Base-by-base conservation (phyloP, 176 grass and related monocot genomes). In the Stipa capillata region DNA sequence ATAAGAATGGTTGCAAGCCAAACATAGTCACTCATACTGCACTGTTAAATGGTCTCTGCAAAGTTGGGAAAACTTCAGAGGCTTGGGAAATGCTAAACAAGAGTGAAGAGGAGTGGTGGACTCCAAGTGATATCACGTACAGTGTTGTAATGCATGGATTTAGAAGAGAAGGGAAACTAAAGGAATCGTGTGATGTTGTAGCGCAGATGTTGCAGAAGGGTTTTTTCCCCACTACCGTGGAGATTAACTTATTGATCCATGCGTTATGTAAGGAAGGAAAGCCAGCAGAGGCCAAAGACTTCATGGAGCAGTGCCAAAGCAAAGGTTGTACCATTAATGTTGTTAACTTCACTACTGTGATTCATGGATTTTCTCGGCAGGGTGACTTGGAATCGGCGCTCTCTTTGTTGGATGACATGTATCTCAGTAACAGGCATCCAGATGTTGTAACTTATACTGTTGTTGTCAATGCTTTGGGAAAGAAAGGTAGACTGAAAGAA, bases 381-480 rank as follows among this genome's bases (percentile, higher is more conserved):
- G 89, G 80, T 56, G 95, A 98, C 87, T 74, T 92, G 81, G 91
- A 92, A 66, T 84, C 92, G 1, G 92, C 89, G 0, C 85, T 98
- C 12, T 98, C 92, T 40, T 90, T 98, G 82, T 52, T 98, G 51
- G 95, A 98, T 79, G 95, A 94, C 77, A 90, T 98, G 95, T 98
- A 92, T 83, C 78, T 98, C 29, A 98, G 81, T 65, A 94, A 94
- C 74, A 98, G 86, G 54, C 92, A 94, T 81, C 95, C 92, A 65
- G 95, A 98, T 87, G 91, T 88, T 28, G 78, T 92, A 63, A 98
- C 95, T 27, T 98, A 98, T 78, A 94, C 95, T 65, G 75, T 94
- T 86, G 67, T 94, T 67, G 83, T 98, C 33, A 73, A 98, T 85
- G 88, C 81, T 85, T 77, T 98, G 79, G 92, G 89, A 79, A 98